A percentile compares a stretch with the other conserved stretches of the same genome.
Conservation (phyloP, 1,284 basidiomycete species). For the Trametes hirsuta region DNA sequence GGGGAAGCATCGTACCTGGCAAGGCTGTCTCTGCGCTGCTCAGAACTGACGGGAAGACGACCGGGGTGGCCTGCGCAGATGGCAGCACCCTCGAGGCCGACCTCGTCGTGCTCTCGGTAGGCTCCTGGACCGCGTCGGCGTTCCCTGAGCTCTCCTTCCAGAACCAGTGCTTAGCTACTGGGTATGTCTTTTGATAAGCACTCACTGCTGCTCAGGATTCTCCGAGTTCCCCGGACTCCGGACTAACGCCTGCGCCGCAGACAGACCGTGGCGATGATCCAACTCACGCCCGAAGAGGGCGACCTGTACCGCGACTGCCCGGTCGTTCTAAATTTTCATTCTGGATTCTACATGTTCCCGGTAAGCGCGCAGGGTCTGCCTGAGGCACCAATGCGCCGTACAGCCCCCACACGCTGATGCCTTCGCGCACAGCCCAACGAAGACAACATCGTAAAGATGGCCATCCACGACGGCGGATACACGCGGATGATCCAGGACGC, state of each 20-base stretch:
- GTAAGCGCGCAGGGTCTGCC: conserved; percentile 43
- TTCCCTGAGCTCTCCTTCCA: conserved; percentile 63
- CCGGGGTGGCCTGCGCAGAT: conserved; percentile 66
- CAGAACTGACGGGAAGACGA: conserved; percentile 47
- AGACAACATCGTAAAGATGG: conserved; percentile 74
- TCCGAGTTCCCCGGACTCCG: neutral
- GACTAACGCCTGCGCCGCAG: conserved; percentile 40
- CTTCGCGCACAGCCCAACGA: conserved; percentile 59
- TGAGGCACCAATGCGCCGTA: neutral
- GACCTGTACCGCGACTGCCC: conserved; percentile 64
- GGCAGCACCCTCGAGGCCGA: conserved; percentile 60
- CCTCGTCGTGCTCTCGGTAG: conserved; percentile 68
- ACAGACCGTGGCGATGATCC: conserved; percentile 78
- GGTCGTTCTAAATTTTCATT: conserved; percentile 71
- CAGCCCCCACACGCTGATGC: neutral
- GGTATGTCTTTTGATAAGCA: conserved; percentile 42
- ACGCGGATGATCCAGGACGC: conserved; percentile 43
- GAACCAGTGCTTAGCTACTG: conserved; percentile 65
- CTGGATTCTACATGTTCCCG: conserved; percentile 79
- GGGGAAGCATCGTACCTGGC: conserved; percentile 62
- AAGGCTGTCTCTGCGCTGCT: conserved; percentile 59
- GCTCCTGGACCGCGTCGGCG: conserved; percentile 83
- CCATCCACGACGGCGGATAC: conserved; percentile 70
- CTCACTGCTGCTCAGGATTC: no score
- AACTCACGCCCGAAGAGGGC: conserved; percentile 73